phyloP scores from a whole-genome alignment of 225 moss, liverwort and hornwort genomes.

The Rhytidiadelphus loreus region DNA sequence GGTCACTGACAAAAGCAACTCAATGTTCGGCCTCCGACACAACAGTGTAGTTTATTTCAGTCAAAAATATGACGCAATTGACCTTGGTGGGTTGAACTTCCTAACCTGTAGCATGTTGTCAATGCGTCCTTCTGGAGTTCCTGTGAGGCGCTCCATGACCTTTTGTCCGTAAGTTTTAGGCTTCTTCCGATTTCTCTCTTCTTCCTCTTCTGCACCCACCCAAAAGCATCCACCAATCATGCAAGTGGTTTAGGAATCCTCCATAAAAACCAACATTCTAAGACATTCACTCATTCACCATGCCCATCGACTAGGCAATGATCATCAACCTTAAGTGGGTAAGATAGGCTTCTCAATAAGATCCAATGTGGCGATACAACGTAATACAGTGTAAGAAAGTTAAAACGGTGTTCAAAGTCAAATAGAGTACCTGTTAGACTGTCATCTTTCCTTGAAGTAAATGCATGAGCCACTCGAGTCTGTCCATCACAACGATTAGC shows the following conservation, averaged over 20 bases:
- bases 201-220: slow-evolving; percentile 30
- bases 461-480: slow-evolving; percentile 71
- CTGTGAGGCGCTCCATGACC: slow-evolving; percentile 94
- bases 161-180: slow-evolving; percentile 66
- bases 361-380: neutral
- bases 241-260: neutral
- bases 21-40: neutral
- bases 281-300: neutral
- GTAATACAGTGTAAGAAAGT: neutral
- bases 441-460: slow-evolving; percentile 32
- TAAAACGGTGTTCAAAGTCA: neutral
- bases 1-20: neutral
- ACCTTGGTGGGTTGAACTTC: neutral
- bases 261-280: neutral
- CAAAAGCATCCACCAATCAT: neutral
- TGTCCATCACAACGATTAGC: slow-evolving; percentile 23
- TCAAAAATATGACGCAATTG: neutral
- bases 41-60: neutral
- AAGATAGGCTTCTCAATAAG: neutral
- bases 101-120: slow-evolving; percentile 88
- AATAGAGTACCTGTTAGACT: slow-evolving; percentile 18
- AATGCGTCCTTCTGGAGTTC: slow-evolving; percentile 67
- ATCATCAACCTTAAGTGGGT: neutral
- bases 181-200: slow-evolving; percentile 33
- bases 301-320: neutral